Evolutionary conservation across 2,329 filamentous ascomycete genomes (phyloP).

Genomic region (Alternaria viburni): DNA sequence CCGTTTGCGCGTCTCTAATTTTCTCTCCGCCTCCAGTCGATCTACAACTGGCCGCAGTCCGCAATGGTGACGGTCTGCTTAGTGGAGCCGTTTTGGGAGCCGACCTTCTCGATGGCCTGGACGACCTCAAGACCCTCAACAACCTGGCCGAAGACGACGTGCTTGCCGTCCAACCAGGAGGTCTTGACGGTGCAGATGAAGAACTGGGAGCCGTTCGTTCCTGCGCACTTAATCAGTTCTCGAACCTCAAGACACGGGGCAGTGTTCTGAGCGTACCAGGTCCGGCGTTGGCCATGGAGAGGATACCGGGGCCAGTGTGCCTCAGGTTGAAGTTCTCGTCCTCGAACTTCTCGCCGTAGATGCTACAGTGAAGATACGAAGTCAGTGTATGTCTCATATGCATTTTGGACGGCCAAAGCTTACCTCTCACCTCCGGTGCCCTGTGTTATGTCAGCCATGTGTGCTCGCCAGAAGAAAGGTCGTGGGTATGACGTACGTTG

Average conservation of each 20-base stretch:
- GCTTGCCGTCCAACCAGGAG: constrained; percentile 78
- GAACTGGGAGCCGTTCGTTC: constrained; percentile 96
- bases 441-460: constrained; percentile 20
- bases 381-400: neutral
- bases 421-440: constrained; percentile 76
- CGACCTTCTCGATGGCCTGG: constrained; percentile 31
- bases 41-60: constrained; percentile 34
- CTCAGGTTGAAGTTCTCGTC: constrained; percentile 93
- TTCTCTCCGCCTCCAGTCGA: neutral
- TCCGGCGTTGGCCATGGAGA: constrained; percentile 97
- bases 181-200: constrained; percentile 95
- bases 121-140: constrained; percentile 34
- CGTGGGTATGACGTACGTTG: constrained; percentile 69
- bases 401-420: neutral
- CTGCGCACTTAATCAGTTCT: constrained; percentile 29
- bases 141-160: constrained; percentile 85
- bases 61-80: constrained; percentile 30
- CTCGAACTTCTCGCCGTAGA: constrained; percentile 95
- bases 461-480: neutral
- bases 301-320: constrained; percentile 89
- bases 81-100: constrained; percentile 28
- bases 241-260: no score
- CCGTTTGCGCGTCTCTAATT: neutral
- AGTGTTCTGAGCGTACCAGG: constrained; percentile 51
- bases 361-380: constrained; percentile 52